Base-by-base conservation (phyloP, 1,139 yeast genomes). In the Meyerozyma guilliermondii region DNA sequence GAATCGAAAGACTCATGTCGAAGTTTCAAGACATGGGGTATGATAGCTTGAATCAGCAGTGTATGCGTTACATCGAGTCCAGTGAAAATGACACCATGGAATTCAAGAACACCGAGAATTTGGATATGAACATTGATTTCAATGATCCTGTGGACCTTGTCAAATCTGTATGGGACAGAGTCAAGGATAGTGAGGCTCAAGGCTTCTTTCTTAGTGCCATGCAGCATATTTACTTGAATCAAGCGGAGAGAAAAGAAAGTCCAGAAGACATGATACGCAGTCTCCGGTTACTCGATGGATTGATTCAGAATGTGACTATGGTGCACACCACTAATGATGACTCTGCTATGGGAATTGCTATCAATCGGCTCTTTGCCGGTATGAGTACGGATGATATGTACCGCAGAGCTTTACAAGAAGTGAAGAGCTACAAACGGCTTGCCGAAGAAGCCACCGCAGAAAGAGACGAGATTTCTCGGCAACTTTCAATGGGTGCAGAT, bases 341-440 rank as follows among this genome's bases (percentile, higher is more conserved):
- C 35, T 76, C 91, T 7, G 87, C 89, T 5, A 76, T 89, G 54
- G 88, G 87, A 41, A 81, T 88, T 50, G 91, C 96, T 1, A 86
- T 92, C 34, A 94, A 88, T 55, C 73, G 84, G 48, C 71, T 92
- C 43, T 75, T 81, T 47, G 81, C 88, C 42, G 77, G 89, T n/a
- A 75, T 91, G 61, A 83, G 83, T 52, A 87, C 96, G 0, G 98
- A 92, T 62, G 96, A 89, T 47, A 86, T 85, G 61, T 96, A 96
- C 17, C 72, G 86, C 43, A 75, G 83, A 45, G 95, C 96, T 0
- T 69, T 85, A 43, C 63, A 76, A 38, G 97, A 91, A 50, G 82
- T 84, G 14, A 81, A 82, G 50, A 81, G 77, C 24, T 65, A 83
- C 37, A 78, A 78, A 39, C 81, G 79, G 52, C 71, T 76, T 35